These are phyloP conservation scores for Amauroascus verrucosus DNA, from an alignment of 2,329 filamentous ascomycete genomes.

Conservation along the genomic window DNA sequence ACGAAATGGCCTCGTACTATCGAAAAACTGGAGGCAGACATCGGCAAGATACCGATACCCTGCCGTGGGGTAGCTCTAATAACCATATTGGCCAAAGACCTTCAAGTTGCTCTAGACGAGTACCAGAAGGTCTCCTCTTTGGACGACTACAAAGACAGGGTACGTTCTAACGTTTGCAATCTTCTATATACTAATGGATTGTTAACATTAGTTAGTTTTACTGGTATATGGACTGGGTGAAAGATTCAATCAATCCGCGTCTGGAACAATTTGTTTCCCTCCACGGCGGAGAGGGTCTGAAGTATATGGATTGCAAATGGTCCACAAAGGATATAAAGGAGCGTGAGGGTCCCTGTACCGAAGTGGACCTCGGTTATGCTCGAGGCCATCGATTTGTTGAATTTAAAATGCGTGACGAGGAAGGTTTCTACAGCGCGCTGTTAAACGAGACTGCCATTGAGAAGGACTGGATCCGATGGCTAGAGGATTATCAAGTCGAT, in stretches of 20 bases:
- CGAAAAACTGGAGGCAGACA: not conserved
- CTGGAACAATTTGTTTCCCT: not conserved
- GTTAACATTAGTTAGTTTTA: not conserved
- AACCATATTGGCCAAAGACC: not conserved
- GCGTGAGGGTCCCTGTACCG: not conserved
- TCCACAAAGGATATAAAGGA: not conserved
- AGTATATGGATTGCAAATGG: constrained; percentile 10
- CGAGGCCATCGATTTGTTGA: not conserved
- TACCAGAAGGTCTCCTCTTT: not conserved
- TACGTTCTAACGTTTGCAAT: not conserved
- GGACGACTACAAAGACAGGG: not conserved
- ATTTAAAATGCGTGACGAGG: constrained; percentile 3
- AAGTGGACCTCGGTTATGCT: not conserved
- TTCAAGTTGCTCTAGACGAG: not conserved
- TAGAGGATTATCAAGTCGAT: not conserved
- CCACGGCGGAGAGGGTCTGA: not conserved
- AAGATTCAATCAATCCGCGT: not conserved
- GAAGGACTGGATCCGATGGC: constrained; percentile 5
- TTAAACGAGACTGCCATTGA: not conserved
- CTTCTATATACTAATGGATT: not conserved
- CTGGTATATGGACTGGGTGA: constrained; percentile 6
- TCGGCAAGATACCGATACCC: not conserved
- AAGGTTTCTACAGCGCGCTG: not conserved
- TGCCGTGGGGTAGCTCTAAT: not conserved
- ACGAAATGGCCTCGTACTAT: not conserved